Evolutionary conservation across 2,329 filamentous ascomycete species (phyloP), one percentile per base, ranked within the genome.

Genomic region (Fusarium anthophilum): DNA sequence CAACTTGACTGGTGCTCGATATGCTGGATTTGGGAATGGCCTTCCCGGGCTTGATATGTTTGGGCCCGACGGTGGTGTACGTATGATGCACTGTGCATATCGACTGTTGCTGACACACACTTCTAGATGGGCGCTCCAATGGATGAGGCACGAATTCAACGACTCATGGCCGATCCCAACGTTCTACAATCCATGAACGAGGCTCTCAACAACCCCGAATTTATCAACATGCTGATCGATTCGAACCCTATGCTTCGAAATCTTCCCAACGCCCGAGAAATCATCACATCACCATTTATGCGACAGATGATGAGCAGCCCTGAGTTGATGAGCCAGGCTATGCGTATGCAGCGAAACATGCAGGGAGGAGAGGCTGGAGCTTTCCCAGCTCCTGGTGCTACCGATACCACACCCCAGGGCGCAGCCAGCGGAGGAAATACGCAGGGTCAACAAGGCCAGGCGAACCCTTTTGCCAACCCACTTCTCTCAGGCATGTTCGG

Each of bases 161-260:
- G 91, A 73, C 93, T 98, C 90, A 91, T 99, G 78, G 91, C 93
- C 71, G 94, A 98, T 80, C 96, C 96, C 28, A 92, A 94, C 80
- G 92, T 97, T 64, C 91, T 94, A 73, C 92, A 94, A 75, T 92
- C 92, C 63, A 93, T 99, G 90, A 97, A 96, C 82, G 96, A 98
- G 83, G 94, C 95, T 41, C 92, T 99, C 82, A 94, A 95, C 82
- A 98, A 98, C 83, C 96, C 96, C n/a, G 90, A 92, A 24, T 93
- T 99, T 77, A 90, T 98, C 80, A 94, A 98, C 80, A 94, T 97
- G 89, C 94, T 98, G 89, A 95, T 99, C 77, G 91, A 96, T 78
- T 91, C 93, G 79, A 98, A 98, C 80, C 96, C 96, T 6, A 92
- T 94, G 88, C 86, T 95, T 24, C 89, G 92, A 77, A 88, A 90